Evolutionary conservation across 2,329 filamentous ascomycete species (phyloP), one percentile per base, ranked within the genome.

Genomic region (Aspergillus sp.): DNA sequence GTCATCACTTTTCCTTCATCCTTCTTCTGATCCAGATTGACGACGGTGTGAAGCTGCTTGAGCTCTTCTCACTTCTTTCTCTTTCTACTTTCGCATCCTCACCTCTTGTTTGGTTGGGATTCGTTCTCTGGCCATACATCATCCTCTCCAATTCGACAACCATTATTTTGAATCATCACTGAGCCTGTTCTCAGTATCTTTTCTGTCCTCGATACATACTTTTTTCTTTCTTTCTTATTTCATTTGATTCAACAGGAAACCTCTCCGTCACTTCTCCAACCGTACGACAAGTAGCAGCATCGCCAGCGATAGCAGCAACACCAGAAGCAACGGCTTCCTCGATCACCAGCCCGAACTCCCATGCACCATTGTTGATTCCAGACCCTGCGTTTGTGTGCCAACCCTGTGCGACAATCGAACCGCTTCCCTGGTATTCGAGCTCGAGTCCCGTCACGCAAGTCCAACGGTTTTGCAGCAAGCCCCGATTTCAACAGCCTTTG

Each of bases 201-300:
- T 30, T 30, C 25, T 30, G 25, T 30, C 25, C 10, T 30, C 25
- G 25, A 30, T 30, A 30, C 25, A 12, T 50, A 27, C 41, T 52
- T 30, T 50, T 19, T 19, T 19, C 3, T 19, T 43, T 49, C 19
- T 45, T 35, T 44, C 19, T 42, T 51, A 43, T 48, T 46, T 17
- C 41, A 33, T 45, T 46, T 49, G n/a, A 27, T 49, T 38, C 50
- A 47, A 46, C 52, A 44, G 20, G 22, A 19, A 37, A 19, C 33
- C 33, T 17, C 33, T 46, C 41, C 37, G 39, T 33, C 27, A 42
- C 32, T 38, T 43, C 33, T 44, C 20, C 44, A 47, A 50, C 46
- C 51, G 45, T 52, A 47, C 51, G 50, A 38, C 41, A 13, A 30
- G 25, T 30, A 30, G 25, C 25, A 27, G 25, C 25, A 27, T 4